These are phyloP conservation scores for Psidium guajava DNA, from an alignment of 345 rosid genomes.

Conservation along the genomic window DNA sequence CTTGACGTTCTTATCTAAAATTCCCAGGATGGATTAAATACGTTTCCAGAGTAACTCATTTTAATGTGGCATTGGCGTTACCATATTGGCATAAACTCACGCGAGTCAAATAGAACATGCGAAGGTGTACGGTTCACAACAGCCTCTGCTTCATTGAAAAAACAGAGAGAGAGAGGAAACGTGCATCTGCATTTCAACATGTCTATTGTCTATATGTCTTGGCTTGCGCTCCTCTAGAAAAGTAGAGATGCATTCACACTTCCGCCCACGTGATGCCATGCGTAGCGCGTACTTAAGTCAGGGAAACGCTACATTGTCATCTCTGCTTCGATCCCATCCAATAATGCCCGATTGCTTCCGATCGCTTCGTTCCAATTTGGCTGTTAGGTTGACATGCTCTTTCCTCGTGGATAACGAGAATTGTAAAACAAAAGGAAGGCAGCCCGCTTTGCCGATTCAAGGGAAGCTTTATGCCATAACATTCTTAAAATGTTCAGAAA, in stretches of 20 bases:
- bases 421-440: background rate
- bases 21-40: background rate
- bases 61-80: background rate
- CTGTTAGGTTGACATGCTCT: background rate
- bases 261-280: background rate
- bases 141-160: background rate
- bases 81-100: background rate
- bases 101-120: background rate
- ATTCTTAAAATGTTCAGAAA: background rate
- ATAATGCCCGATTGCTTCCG: background rate
- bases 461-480: background rate
- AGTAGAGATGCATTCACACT: background rate
- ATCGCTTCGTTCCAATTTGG: background rate
- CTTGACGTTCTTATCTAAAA: background rate
- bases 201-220: background rate
- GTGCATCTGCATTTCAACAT: background rate
- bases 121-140: background rate
- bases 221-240: background rate
- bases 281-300: background rate
- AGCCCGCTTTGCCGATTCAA: background rate
- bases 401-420: background rate
- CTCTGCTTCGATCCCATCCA: background rate
- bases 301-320: background rate
- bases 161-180: background rate
- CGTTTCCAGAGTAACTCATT: background rate